These are phyloP conservation scores for Lepidium campestre DNA, from an alignment of 441 rosid species.

Conservation along the genomic window DNA sequence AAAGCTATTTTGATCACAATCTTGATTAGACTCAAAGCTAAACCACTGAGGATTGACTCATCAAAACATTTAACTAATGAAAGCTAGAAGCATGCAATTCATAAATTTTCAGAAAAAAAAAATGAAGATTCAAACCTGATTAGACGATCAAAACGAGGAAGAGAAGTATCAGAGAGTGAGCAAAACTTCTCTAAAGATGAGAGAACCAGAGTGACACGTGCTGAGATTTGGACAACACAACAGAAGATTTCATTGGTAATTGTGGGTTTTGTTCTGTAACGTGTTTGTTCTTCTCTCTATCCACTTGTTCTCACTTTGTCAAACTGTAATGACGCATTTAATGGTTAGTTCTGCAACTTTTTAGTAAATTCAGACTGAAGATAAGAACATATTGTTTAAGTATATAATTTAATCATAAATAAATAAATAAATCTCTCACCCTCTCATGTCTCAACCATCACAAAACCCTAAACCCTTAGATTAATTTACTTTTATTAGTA, in stretches of 20 bases:
- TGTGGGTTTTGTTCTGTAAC: background rate
- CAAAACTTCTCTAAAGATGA: background rate
- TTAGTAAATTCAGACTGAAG: background rate
- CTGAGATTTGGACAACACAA: conserved; percentile 1
- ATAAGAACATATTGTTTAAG: background rate
- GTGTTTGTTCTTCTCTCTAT: background rate
- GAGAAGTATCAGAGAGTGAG: background rate
- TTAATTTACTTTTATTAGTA: too few species aligned
- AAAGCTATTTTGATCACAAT: background rate
- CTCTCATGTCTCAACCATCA: too few species aligned
- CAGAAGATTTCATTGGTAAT: background rate
- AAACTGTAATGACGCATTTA: background rate
- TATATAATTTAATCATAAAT: too few species aligned
- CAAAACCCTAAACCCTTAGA: too few species aligned
- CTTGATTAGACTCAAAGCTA: background rate
- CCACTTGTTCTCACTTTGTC: background rate
- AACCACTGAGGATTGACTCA: background rate
- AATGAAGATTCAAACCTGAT: conserved; percentile 13
- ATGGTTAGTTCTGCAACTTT: background rate
- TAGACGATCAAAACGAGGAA: conserved; percentile 5
- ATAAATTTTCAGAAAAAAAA: background rate
- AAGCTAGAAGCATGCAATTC: background rate
- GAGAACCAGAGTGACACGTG: conserved; percentile 5
- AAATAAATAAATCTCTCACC: too few species aligned
- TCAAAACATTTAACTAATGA: background rate